phyloP scores from a whole-genome alignment of 1,284 basidiomycete genomes.

The Anthracocystis walkeri region DNA sequence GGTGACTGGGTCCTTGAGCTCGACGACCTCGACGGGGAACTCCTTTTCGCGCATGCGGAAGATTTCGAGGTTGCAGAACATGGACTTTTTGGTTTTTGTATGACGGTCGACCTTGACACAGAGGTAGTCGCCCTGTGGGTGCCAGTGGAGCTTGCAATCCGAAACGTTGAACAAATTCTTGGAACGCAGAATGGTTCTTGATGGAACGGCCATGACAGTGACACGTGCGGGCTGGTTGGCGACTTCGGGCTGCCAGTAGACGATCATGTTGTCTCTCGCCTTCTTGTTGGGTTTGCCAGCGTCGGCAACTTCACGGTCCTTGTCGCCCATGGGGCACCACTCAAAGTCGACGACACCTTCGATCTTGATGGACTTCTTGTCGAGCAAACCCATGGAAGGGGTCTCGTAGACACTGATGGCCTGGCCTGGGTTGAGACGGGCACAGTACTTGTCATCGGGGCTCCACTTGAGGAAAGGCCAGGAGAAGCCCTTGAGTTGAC shows the following conservation, averaged over 20 bases:
- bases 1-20: conserved; percentile 95
- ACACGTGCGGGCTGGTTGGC: conserved; percentile 95
- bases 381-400: conserved; percentile 91
- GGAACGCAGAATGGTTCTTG: conserved; percentile 84
- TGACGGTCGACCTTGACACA: conserved; percentile 99
- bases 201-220: conserved; percentile 89
- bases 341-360: conserved; percentile 99
- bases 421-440: conserved; percentile 85
- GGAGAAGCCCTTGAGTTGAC: conserved; percentile 76
- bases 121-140: conserved; percentile 97
- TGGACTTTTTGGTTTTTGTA: conserved; percentile 98
- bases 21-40: conserved; percentile 96
- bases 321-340: conserved; percentile 95
- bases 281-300: conserved; percentile 71
- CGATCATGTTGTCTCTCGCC: conserved; percentile 88
- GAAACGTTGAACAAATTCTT: conserved; percentile 99
- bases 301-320: conserved; percentile 75
- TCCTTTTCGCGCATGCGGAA: conserved; percentile 98
- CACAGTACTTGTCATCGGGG: conserved; percentile 94
- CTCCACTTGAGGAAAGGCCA: conserved; percentile 99
- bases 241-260: conserved; percentile 97
- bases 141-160: conserved; percentile 98
- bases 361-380: conserved; percentile 97
- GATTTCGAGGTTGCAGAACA: conserved; percentile 98
- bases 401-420: conserved; percentile 97